A percentile compares a stretch with the other conserved stretches of the same genome.
Evolutionary conservation across 805 yeast species (phyloP).

Genomic region (Metschnikowia anglica): DNA sequence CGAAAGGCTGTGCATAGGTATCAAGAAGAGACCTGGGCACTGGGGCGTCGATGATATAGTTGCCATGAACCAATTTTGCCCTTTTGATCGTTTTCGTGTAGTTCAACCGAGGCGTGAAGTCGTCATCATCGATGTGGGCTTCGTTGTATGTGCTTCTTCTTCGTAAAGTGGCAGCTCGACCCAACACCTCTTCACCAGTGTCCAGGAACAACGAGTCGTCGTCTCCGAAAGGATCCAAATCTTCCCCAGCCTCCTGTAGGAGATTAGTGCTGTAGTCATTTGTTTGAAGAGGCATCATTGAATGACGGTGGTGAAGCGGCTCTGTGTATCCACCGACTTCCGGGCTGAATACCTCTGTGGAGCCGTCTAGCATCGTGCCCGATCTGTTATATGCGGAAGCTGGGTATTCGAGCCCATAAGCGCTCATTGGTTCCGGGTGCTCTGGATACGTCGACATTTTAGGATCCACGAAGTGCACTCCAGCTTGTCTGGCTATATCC

Average conservation of each 20-base stretch:
- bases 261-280: conserved; percentile 40
- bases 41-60: conserved; percentile 45
- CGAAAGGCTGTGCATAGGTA: conserved; percentile 27
- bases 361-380: conserved; percentile 7
- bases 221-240: conserved; percentile 44
- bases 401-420: conserved; percentile 18
- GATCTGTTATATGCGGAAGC: conserved; percentile 17
- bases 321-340: conserved; percentile 1
- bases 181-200: conserved; percentile 38
- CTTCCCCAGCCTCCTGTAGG: conserved; percentile 40
- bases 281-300: conserved; percentile 16
- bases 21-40: conserved; percentile 39
- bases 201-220: conserved; percentile 44
- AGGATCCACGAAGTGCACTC: conserved; percentile 11
- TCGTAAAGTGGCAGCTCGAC: conserved; percentile 33
- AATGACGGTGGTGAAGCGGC: conserved; percentile 6
- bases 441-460: conserved; percentile 12
- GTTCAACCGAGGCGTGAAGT: conserved; percentile 40
- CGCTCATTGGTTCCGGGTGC: conserved; percentile 2
- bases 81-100: conserved; percentile 44
- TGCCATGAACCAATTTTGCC: conserved; percentile 55
- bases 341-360: background rate
- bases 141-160: conserved; percentile 21
- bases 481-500: no score
- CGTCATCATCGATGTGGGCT: conserved; percentile 32